These are phyloP conservation scores for Boletus mariae DNA, from an alignment of 1,284 basidiomycete species.

Conservation along the genomic window DNA sequence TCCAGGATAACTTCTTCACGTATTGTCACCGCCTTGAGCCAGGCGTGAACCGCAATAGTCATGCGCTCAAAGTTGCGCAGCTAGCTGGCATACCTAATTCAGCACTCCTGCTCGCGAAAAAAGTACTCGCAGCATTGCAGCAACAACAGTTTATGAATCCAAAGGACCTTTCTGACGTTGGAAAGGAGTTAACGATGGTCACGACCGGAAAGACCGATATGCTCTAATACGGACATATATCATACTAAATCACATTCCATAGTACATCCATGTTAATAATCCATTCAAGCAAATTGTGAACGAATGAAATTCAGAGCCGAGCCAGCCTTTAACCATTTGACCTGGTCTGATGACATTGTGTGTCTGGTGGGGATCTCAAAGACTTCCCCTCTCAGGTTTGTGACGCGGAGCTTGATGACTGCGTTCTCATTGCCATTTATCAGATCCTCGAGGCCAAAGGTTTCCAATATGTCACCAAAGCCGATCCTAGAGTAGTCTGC, in stretches of 20 bases:
- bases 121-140: constrained; percentile 44
- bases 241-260: neutral
- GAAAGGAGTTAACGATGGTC: constrained; percentile 21
- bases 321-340: constrained; percentile 83
- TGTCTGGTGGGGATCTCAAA: constrained; percentile 76
- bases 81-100: constrained; percentile 80
- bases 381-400: constrained; percentile 57
- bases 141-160: constrained; percentile 19
- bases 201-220: neutral
- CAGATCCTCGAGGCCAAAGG: constrained; percentile 41
- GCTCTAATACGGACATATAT: constrained; percentile 5
- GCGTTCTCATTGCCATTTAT: constrained; percentile 49
- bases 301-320: constrained; percentile 86
- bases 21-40: constrained; percentile 81
- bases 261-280: neutral
- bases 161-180: constrained; percentile 27
- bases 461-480: constrained; percentile 60
- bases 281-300: constrained; percentile 40
- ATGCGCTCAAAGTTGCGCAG: constrained; percentile 88
- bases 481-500: constrained; percentile 80
- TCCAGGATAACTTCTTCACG: constrained; percentile 67
- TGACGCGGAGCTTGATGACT: constrained; percentile 66
- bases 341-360: constrained; percentile 86
- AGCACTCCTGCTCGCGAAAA: constrained; percentile 57
- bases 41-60: constrained; percentile 89